Conservation (phyloP, 352 stramenopile genomes). For the Bremia lactucae region DNA sequence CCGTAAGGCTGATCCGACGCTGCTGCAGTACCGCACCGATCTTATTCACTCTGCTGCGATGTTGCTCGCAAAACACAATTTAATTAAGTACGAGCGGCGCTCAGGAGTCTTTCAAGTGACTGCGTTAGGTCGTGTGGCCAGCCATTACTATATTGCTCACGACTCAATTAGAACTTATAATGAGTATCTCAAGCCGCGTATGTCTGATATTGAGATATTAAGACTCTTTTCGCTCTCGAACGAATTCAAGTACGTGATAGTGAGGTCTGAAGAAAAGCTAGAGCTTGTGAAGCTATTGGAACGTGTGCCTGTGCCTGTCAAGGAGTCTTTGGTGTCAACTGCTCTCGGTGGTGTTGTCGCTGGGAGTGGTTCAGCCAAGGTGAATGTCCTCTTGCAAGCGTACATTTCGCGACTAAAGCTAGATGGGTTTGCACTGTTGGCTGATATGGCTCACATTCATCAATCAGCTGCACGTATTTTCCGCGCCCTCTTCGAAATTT, state of each 20-base stretch:
- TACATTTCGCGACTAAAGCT: slow-evolving; percentile 98
- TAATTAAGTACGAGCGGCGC: slow-evolving; percentile 97
- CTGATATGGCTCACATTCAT: slow-evolving; percentile 99
- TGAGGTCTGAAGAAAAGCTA: slow-evolving; percentile 97
- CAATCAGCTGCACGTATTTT: slow-evolving; percentile 97
- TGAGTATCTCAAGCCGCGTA: slow-evolving; percentile 96
- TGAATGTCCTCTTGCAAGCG: slow-evolving; percentile 98
- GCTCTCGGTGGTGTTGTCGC: slow-evolving; percentile 23
- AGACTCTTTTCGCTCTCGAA: slow-evolving; percentile 97
- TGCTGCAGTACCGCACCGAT: slow-evolving; percentile 93
- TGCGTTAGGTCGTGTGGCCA: slow-evolving; percentile 94
- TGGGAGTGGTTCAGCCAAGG: slow-evolving; percentile 87
- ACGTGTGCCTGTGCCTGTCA: slow-evolving; percentile 97
- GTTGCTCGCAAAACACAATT: slow-evolving; percentile 93
- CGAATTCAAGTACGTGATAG: slow-evolving; percentile 98
- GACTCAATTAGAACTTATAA: slow-evolving; percentile 98
- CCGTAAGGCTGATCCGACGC: slow-evolving; percentile 84
- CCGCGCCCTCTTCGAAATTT: slow-evolving; percentile 98
- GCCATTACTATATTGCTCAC: slow-evolving; percentile 99
- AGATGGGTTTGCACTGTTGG: slow-evolving; percentile 95
- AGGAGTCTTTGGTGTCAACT: slow-evolving; percentile 82
- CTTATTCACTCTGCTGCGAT: slow-evolving; percentile 94
- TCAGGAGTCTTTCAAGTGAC: slow-evolving; percentile 94
- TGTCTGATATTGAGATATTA: slow-evolving; percentile 99
- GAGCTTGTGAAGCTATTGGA: slow-evolving; percentile 96